Evolutionary conservation across 2,329 filamentous ascomycete genomes (phyloP).

Genomic region (Ascochyta rabiei): DNA sequence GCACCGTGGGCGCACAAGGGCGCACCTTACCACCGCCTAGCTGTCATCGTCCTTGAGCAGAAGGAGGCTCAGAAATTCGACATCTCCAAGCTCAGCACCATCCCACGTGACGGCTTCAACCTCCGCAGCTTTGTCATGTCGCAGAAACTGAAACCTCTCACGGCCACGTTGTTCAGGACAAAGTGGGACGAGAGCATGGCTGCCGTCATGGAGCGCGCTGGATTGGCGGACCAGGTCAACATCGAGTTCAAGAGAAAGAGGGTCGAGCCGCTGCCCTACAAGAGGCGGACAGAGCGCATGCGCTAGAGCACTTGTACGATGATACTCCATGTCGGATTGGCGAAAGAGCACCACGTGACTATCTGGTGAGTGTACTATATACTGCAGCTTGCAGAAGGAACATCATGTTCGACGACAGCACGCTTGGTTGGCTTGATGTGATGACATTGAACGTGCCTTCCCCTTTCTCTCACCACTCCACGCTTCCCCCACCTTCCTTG

Average conservation of each 20-base stretch:
- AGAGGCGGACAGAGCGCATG: slow-evolving; percentile 60
- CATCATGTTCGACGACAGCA: slow-evolving; percentile 4
- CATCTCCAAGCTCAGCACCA: slow-evolving; percentile 72
- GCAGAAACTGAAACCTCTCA: slow-evolving; percentile 73
- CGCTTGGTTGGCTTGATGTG: background rate
- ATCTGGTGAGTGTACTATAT: slow-evolving; percentile 26
- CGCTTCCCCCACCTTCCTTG: slow-evolving; percentile 6
- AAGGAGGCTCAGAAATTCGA: slow-evolving; percentile 55
- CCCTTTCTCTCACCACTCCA: slow-evolving; percentile 1
- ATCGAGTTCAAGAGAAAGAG: slow-evolving; percentile 84
- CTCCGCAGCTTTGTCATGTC: slow-evolving; percentile 76
- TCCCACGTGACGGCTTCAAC: slow-evolving; percentile 73
- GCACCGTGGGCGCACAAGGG: slow-evolving; percentile 90
- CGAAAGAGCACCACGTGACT: slow-evolving; percentile 18
- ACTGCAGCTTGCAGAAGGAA: slow-evolving; percentile 17
- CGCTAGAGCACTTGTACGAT: slow-evolving; percentile 37
- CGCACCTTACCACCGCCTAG: slow-evolving; percentile 86
- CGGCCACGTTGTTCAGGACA: slow-evolving; percentile 85
- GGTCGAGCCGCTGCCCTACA: slow-evolving; percentile 70
- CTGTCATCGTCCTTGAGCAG: slow-evolving; percentile 84
- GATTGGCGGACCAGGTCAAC: slow-evolving; percentile 72
- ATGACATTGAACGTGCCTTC: slow-evolving; percentile 7
- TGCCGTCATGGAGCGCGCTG: slow-evolving; percentile 83
- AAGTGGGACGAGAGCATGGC: slow-evolving; percentile 88
- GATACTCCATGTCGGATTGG: slow-evolving; percentile 3